Conservation (phyloP, 1,284 basidiomycete species). For the Puccinia polysora region DNA sequence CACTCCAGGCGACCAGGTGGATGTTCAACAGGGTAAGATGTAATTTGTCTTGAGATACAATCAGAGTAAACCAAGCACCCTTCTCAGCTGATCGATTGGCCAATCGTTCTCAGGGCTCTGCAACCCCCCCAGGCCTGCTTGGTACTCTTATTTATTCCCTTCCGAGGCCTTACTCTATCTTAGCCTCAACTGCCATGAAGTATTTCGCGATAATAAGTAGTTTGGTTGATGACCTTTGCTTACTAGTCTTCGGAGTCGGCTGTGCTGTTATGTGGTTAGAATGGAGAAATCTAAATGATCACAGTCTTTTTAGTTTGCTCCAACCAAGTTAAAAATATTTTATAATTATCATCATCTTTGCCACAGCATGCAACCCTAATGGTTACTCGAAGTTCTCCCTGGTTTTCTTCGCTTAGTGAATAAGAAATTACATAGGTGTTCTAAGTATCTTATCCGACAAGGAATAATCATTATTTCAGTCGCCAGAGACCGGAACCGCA, state of each 20-base stretch:
- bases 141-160: conserved; percentile 21
- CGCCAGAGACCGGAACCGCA: too few relatives aligned
- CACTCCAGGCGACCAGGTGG: conserved; percentile 31
- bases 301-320: conserved; percentile 24
- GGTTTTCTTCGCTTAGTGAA: too few relatives aligned
- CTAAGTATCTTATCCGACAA: too few relatives aligned
- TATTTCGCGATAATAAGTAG: conserved; percentile 31
- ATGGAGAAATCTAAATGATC: conserved; percentile 23
- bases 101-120: conserved; percentile 9
- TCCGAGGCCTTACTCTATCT: conserved; percentile 30
- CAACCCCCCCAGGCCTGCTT: conserved; percentile 16
- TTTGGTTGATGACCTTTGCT: conserved; percentile 38
- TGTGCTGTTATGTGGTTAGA: conserved; percentile 33
- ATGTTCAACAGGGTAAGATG: conserved; percentile 28
- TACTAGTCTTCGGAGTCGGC: conserved; percentile 39
- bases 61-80: too few relatives aligned
- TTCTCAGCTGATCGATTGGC: not conserved
- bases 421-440: too few relatives aligned
- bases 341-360: not conserved
- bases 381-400: too few relatives aligned
- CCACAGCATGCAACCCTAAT: not conserved
- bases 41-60: too few relatives aligned
- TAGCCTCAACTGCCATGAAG: conserved; percentile 16
- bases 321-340: not conserved
- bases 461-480: too few relatives aligned